Evolutionary conservation across 2,329 filamentous ascomycete species (phyloP).

Genomic region (Paramyrothecium sp.): DNA sequence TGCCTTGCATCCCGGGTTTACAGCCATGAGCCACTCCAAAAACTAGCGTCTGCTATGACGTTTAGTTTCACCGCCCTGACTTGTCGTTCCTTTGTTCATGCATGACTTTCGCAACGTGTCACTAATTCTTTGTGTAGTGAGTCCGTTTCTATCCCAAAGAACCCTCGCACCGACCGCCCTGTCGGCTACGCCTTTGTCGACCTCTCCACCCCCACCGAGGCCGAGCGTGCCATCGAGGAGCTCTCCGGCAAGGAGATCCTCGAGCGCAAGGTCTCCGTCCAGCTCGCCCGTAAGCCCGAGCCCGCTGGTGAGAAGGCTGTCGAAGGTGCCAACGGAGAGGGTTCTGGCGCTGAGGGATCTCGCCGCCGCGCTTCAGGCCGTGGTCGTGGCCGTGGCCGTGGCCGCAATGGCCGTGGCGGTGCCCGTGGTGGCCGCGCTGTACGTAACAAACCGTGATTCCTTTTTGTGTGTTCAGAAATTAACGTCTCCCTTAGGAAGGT

Average conservation of each 20-base stretch:
- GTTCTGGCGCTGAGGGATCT: slow-evolving; percentile 64
- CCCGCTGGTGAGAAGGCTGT: slow-evolving; percentile 68
- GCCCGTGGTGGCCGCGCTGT: slow-evolving; percentile 55
- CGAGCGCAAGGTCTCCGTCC: slow-evolving; percentile 98
- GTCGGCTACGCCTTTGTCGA: slow-evolving; percentile 99
- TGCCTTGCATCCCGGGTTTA: too few species aligned
- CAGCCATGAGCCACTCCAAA: too few species aligned
- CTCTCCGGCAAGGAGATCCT: slow-evolving; percentile 97
- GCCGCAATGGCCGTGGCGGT: slow-evolving; percentile 59
- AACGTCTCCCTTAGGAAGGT: not conserved
- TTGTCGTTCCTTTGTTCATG: too few species aligned
- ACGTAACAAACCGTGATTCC: slow-evolving; percentile 1
- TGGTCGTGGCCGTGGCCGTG: slow-evolving; percentile 68
- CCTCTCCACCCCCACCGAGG: slow-evolving; percentile 89
- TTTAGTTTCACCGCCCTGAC: too few species aligned
- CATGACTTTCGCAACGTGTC: too few species aligned
- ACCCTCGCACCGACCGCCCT: slow-evolving; percentile 96
- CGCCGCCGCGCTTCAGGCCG: slow-evolving; percentile 63
- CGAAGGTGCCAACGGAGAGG: slow-evolving; percentile 75
- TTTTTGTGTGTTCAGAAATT: too few species aligned
- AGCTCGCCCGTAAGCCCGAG: slow-evolving; percentile 97
- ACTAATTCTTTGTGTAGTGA: slow-evolving; percentile 57
- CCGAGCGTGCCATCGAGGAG: slow-evolving; percentile 91
- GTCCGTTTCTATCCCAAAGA: slow-evolving; percentile 98
- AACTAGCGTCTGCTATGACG: too few species aligned